Evolutionary conservation across 768 basidiomycete genomes (phyloP).

Genomic region (Hericium coralloides): DNA sequence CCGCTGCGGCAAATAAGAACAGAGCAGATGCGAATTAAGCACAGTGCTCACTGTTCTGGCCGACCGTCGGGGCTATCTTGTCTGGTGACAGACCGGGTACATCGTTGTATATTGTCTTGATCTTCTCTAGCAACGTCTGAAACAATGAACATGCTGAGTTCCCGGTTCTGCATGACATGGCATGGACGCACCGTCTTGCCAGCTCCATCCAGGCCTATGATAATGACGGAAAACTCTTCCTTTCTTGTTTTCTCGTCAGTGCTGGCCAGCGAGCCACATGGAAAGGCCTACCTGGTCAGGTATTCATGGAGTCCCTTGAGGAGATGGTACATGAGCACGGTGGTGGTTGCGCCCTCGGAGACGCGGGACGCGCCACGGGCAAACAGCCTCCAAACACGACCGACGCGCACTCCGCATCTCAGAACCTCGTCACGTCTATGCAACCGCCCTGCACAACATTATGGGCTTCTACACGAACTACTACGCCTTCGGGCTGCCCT

Average conservation of each 20-base stretch:
- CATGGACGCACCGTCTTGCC: slow-evolving; percentile 68
- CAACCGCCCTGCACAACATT: slow-evolving; percentile 7
- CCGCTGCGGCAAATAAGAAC: slow-evolving; percentile 42
- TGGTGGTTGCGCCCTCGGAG: slow-evolving; percentile 4
- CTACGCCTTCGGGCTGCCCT: slow-evolving; percentile 61
- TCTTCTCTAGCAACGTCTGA: slow-evolving; percentile 84
- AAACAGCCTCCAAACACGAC: neutral
- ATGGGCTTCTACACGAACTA: slow-evolving; percentile 35
- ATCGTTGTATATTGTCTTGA: slow-evolving; percentile 87
- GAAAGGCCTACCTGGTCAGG: slow-evolving; percentile 56
- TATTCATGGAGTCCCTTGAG: slow-evolving; percentile 88
- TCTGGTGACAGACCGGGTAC: slow-evolving; percentile 82
- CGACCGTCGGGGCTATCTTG: slow-evolving; percentile 94
- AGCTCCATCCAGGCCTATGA: slow-evolving; percentile 87
- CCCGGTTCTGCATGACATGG: neutral
- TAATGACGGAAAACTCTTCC: slow-evolving; percentile 90
- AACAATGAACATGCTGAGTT: neutral
- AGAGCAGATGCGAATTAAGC: neutral
- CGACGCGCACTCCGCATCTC: neutral
- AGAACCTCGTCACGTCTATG: neutral
- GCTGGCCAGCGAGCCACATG: neutral
- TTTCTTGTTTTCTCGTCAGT: slow-evolving; percentile 36
- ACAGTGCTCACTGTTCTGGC: slow-evolving; percentile 80
- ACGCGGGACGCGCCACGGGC: neutral
- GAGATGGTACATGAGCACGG: slow-evolving; percentile 76